These are phyloP conservation scores for Picochlorum sp. DNA, from an alignment of 139 green algal species.

Conservation along the genomic window DNA sequence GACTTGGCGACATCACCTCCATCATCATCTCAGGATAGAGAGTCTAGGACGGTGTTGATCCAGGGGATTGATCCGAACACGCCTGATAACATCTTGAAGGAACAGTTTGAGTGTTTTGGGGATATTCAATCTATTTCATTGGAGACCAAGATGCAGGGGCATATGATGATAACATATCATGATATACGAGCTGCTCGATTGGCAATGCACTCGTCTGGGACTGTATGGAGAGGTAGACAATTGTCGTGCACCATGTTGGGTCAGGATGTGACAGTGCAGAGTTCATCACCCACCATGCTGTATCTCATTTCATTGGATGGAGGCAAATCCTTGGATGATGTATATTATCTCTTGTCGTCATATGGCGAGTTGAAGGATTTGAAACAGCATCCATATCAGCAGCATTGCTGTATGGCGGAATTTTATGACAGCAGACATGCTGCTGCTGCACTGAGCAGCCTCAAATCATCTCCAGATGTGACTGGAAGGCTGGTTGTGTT, in stretches of 20 bases:
- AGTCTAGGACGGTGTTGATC: constrained; percentile 73
- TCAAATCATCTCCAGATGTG: constrained; percentile 11
- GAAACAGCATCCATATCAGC: constrained; percentile 3
- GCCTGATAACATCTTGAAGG: constrained; percentile 47
- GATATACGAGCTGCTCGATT: constrained; percentile 70
- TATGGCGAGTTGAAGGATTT: constrained; percentile 77
- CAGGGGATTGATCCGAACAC: constrained; percentile 45
- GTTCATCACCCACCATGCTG: constrained; percentile 44
- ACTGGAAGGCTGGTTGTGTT: constrained; percentile 15
- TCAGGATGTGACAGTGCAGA: background rate
- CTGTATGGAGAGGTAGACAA: constrained; percentile 33
- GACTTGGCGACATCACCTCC: background rate
- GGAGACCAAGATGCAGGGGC: constrained; percentile 64
- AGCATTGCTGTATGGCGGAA: constrained; percentile 57
- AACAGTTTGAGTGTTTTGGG: constrained; percentile 65
- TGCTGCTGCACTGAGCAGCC: constrained; percentile 16
- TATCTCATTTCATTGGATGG: constrained; percentile 74
- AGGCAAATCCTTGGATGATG: constrained; percentile 54
- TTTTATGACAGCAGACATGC: constrained; percentile 72
- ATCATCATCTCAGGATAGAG: constrained; percentile 3
- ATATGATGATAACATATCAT: constrained; percentile 85
- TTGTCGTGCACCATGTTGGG: constrained; percentile 17
- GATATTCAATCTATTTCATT: constrained; percentile 75
- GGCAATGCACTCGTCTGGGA: constrained; percentile 58
- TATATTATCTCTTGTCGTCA: constrained; percentile 62